These are phyloP conservation scores for Hypoxylon rubiginosum DNA, from an alignment of 2,329 filamentous ascomycete genomes.

Conservation along the genomic window DNA sequence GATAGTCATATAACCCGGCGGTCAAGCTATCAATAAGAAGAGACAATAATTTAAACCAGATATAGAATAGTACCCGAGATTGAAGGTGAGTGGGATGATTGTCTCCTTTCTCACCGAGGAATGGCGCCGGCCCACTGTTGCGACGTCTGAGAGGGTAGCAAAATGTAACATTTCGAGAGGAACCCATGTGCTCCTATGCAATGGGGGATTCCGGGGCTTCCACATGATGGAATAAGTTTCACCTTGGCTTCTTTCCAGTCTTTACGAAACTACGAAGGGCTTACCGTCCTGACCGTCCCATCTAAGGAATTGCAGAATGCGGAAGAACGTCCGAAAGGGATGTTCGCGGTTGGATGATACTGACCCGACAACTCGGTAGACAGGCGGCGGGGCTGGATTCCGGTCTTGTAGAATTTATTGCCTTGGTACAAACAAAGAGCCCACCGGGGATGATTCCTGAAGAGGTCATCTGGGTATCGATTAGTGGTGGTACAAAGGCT, in stretches of 20 bases:
- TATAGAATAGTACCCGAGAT: conserved; percentile 5
- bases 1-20: conserved; percentile 28
- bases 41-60: conserved; percentile 16
- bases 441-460: conserved; percentile 30
- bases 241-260: conserved; percentile 24
- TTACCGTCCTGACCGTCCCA: conserved; percentile 4
- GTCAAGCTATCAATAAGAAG: conserved; percentile 11
- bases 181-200: conserved; percentile 26
- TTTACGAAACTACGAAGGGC: not conserved
- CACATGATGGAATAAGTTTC: conserved; percentile 14
- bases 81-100: conserved; percentile 25
- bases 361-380: conserved; percentile 38
- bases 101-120: conserved; percentile 17
- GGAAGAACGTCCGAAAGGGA: conserved; percentile 40
- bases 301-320: conserved; percentile 20
- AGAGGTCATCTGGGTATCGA: conserved; percentile 7
- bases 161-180: conserved; percentile 34
- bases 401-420: conserved; percentile 23
- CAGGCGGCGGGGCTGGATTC: conserved; percentile 29
- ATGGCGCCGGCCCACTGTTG: conserved; percentile 22
- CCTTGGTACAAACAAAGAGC: conserved; percentile 20
- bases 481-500: conserved; percentile 28
- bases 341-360: conserved; percentile 31
- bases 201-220: conserved; percentile 20
- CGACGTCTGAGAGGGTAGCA: conserved; percentile 25